Conservation (phyloP, 1,139 yeast species). For the Kodamaea sp. region DNA sequence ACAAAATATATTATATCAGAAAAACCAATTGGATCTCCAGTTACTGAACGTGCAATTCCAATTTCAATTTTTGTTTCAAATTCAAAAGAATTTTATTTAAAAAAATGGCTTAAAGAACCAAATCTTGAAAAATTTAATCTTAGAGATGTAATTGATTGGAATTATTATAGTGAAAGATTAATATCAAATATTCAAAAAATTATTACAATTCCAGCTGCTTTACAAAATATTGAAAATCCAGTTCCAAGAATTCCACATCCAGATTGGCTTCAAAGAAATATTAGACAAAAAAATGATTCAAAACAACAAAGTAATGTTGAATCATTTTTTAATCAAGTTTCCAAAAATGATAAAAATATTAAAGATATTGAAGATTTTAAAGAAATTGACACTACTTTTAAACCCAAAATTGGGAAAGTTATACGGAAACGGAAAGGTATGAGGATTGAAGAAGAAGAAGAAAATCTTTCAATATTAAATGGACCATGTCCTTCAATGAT, state of each 20-base stretch:
- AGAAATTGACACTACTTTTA: constrained; percentile 22
- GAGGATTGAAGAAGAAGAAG: constrained; percentile 40
- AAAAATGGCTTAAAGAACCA: constrained; percentile 85
- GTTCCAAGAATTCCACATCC: constrained; percentile 95
- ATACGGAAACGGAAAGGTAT: constrained; percentile 37
- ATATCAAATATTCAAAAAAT: constrained; percentile 94
- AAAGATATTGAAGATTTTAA: constrained; percentile 83
- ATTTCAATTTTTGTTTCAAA: constrained; percentile 89
- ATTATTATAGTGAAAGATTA: constrained; percentile 82
- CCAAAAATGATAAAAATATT: constrained; percentile 31
- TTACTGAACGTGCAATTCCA: constrained; percentile 94
- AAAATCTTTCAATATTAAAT: constrained; percentile 43
- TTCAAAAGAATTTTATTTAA: constrained; percentile 62
- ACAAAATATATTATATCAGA: constrained; percentile 91
- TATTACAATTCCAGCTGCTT: constrained; percentile 95
- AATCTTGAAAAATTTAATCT: constrained; percentile 83
- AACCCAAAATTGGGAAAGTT: constrained; percentile 49
- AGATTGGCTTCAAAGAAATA: constrained; percentile 77
- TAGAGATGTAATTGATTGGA: constrained; percentile 89
- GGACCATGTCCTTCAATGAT: constrained; percentile 67
- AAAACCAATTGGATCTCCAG: constrained; percentile 81
- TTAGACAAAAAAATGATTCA: constrained; percentile 58
- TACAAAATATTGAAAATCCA: constrained; percentile 86
- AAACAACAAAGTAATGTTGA: constrained; percentile 68
- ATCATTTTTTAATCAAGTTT: constrained; percentile 50